These are phyloP conservation scores for Pseudisothecium myosuroides DNA, from an alignment of 225 moss, liverwort and hornwort species.

Conservation along the genomic window DNA sequence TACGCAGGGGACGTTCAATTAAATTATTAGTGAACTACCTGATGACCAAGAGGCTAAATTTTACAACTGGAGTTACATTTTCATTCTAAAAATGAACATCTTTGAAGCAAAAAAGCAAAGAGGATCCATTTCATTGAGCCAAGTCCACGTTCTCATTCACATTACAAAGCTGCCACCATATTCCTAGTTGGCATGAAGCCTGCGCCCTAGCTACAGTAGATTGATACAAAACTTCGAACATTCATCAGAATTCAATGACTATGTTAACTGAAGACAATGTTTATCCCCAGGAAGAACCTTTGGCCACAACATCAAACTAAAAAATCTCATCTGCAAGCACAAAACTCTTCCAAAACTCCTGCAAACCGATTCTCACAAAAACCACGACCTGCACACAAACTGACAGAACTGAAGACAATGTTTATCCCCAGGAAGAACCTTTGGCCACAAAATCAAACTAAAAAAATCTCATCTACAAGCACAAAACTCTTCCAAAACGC, in stretches of 20 bases:
- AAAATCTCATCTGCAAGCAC: not conserved
- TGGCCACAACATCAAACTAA: not conserved
- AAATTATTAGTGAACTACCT: not conserved
- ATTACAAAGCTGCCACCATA: not conserved
- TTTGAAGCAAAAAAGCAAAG: not conserved
- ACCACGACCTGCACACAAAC: not conserved
- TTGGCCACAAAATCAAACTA: not conserved
- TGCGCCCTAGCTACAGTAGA: not conserved
- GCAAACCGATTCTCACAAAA: not conserved
- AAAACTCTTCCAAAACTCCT: not conserved
- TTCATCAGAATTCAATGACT: not conserved
- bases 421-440: not conserved
- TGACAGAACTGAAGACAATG: not conserved
- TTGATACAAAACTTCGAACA: not conserved
- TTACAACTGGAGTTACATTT: not conserved
- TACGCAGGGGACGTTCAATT: no score
- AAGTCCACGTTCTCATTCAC: not conserved
- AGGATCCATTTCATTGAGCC: not conserved
- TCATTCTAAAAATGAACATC: not conserved
- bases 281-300: not conserved
- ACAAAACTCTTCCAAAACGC: not conserved
- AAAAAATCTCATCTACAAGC: not conserved
- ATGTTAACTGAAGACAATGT: not conserved
- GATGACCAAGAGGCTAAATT: not conserved
- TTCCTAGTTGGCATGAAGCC: not conserved